Conservation (phyloP, 805 yeast genomes). For the Nakazawaea laoshanensis region DNA sequence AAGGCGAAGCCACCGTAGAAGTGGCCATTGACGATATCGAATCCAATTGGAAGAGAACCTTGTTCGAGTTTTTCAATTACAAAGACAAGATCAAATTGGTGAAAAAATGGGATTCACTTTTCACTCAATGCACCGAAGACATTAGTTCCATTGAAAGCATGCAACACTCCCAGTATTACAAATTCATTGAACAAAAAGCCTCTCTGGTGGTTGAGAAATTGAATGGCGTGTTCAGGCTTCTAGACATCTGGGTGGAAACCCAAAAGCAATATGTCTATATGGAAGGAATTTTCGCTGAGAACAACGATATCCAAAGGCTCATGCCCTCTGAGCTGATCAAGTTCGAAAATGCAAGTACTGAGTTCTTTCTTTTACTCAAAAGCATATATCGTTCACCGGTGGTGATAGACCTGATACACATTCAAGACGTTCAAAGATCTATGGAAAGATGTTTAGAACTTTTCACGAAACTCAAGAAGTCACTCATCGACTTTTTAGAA, state of each 20-base stretch:
- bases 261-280: constrained; percentile 88
- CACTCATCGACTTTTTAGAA: constrained; percentile 73
- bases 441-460: constrained; percentile 47
- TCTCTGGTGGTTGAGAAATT: constrained; percentile 47
- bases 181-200: constrained; percentile 51
- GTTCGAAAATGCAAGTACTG: constrained; percentile 55
- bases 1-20: constrained; percentile 62
- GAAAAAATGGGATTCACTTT: constrained; percentile 57
- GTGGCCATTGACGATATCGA: constrained; percentile 42
- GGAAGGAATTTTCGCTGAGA: constrained; percentile 64
- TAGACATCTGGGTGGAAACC: constrained; percentile 72
- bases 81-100: constrained; percentile 46
- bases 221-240: constrained; percentile 37
- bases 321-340: constrained; percentile 65
- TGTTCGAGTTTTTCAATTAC: constrained; percentile 47
- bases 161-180: constrained; percentile 58
- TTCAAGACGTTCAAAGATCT: constrained; percentile 36
- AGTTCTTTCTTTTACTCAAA: constrained; percentile 44
- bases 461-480: constrained; percentile 48
- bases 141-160: constrained; percentile 57
- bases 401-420: constrained; percentile 46
- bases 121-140: constrained; percentile 52
- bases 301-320: constrained; percentile 48
- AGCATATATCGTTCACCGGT: constrained; percentile 37
- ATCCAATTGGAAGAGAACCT: constrained; percentile 43